Conservation (phyloP, 2,329 filamentous ascomycete species). For the Pochonia chlamydosporia region DNA sequence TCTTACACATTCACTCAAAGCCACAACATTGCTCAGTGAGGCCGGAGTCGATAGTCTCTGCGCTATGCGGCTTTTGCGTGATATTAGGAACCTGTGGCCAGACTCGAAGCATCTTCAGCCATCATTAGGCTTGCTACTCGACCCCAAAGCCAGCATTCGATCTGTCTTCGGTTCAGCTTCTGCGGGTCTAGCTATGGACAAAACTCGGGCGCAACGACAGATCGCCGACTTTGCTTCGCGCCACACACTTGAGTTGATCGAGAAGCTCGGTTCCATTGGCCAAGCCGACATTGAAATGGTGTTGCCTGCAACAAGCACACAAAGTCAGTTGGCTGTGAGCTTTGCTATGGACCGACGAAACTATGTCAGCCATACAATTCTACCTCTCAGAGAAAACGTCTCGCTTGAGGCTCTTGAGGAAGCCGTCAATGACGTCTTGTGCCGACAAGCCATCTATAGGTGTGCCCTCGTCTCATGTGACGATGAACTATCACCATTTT, state of each 20-base stretch:
- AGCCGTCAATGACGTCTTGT: slow-evolving; percentile 19
- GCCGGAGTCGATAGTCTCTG: slow-evolving; percentile 28
- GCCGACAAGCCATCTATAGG: slow-evolving; percentile 24
- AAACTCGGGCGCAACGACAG: neutral
- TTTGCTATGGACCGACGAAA: slow-evolving; percentile 20
- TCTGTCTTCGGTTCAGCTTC: slow-evolving; percentile 15
- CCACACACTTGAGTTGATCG: slow-evolving; percentile 15
- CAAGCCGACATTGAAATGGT: slow-evolving; percentile 19
- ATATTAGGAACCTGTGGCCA: slow-evolving; percentile 18
- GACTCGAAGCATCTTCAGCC: slow-evolving; percentile 8
- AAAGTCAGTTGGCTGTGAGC: slow-evolving; percentile 28
- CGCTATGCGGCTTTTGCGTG: slow-evolving; percentile 26
- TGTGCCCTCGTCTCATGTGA: slow-evolving; percentile 25
- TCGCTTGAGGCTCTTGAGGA: slow-evolving; percentile 16
- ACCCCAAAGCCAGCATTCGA: slow-evolving; percentile 19
- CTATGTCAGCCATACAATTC: slow-evolving; percentile 1
- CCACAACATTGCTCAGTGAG: slow-evolving; percentile 9
- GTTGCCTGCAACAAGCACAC: slow-evolving; percentile 26
- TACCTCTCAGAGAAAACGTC: slow-evolving; percentile 15
- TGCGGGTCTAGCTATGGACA: neutral
- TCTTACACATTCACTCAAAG: neutral
- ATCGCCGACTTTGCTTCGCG: slow-evolving; percentile 13
- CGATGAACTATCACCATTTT: slow-evolving; percentile 27
- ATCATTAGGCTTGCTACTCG: slow-evolving; percentile 20
- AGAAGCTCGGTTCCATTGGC: slow-evolving; percentile 2